phyloP scores from a whole-genome alignment of 768 basidiomycete species.

The Xerocomellus dryophilus region DNA sequence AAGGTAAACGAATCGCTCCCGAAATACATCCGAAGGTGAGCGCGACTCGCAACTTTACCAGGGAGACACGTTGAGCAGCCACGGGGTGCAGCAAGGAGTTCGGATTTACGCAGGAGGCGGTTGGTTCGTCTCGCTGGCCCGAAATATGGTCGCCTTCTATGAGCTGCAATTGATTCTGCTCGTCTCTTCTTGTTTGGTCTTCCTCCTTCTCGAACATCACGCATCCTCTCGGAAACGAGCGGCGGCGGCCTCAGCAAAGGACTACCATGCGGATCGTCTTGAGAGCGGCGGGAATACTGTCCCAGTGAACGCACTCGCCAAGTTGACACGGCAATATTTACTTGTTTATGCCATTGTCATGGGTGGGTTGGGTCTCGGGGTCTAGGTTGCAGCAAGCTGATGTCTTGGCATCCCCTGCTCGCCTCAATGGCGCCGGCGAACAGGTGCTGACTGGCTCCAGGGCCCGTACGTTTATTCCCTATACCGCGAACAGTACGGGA shows the following conservation, averaged over 20 bases:
- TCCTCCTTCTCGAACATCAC: slow-evolving; percentile 36
- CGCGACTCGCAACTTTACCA: background rate
- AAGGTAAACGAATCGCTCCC: background rate
- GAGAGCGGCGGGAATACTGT: slow-evolving; percentile 30
- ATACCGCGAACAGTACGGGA: slow-evolving; percentile 64
- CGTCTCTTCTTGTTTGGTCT: slow-evolving; percentile 32
- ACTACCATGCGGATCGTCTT: slow-evolving; percentile 25
- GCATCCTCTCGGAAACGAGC: slow-evolving; percentile 26
- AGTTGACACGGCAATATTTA: slow-evolving; percentile 51
- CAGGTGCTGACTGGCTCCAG: slow-evolving; percentile 78
- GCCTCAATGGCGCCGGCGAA: background rate
- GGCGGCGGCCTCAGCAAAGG: slow-evolving; percentile 19
- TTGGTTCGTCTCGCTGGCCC: background rate
- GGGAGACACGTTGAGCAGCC: background rate
- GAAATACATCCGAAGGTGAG: slow-evolving; percentile 13
- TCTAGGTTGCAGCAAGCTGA: background rate
- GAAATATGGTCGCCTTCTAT: slow-evolving; percentile 36
- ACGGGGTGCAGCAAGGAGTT: background rate
- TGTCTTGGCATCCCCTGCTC: background rate
- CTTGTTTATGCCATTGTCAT: slow-evolving; percentile 71
- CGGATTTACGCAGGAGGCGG: background rate
- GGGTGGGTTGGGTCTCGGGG: slow-evolving; percentile 42
- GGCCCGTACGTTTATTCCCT: slow-evolving; percentile 78
- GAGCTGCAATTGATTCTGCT: slow-evolving; percentile 41
- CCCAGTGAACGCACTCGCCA: slow-evolving; percentile 27